Percentiles rank a stretch among this genome's conserved stretches.
Evolutionary conservation across 2,329 filamentous ascomycete species (phyloP).

Genomic region (Talaromyces sp.): DNA sequence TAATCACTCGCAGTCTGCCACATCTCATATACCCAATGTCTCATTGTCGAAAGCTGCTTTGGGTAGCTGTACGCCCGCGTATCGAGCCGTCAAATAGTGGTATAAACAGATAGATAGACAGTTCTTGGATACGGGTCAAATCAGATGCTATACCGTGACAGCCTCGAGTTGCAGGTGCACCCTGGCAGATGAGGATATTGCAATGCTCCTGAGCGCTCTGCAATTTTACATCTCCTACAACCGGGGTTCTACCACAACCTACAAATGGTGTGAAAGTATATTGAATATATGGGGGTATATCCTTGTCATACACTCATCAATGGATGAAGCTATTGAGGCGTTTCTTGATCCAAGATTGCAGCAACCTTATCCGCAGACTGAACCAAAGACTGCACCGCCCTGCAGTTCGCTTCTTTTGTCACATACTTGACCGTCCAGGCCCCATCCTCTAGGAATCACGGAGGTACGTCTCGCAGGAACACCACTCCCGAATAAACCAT

Average conservation of each 20-base stretch:
- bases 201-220: neutral
- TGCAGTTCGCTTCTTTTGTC: neutral
- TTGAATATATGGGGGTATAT: neutral
- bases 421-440: neutral
- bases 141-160: neutral
- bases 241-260: neutral
- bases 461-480: neutral
- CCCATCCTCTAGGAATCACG: neutral
- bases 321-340: neutral
- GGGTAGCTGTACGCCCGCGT: neutral
- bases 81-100: neutral
- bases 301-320: neutral
- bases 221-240: neutral
- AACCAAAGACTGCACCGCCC: neutral
- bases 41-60: neutral
- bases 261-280: neutral
- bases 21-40: neutral
- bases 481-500: neutral
- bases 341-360: neutral
- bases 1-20: neutral
- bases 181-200: neutral
- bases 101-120: neutral
- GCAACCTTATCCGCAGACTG: neutral
- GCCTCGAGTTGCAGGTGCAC: neutral
- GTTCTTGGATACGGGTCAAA: neutral